Conservation (phyloP, 129 eudicot species). For the Flaveria robusta region DNA sequence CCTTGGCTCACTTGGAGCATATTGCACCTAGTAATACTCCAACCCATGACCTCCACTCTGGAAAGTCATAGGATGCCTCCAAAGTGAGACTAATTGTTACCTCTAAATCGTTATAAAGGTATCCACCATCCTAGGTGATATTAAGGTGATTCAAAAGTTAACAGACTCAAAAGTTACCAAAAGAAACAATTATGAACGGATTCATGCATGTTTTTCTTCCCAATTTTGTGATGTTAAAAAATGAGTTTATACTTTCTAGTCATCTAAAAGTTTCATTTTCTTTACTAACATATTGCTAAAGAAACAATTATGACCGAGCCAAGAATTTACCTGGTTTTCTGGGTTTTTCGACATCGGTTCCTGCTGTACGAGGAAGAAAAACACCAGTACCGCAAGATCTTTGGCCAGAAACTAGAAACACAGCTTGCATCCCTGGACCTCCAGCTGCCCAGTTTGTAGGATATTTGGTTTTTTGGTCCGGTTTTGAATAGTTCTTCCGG, state of each 20-base stretch:
- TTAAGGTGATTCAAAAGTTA: too few relatives aligned
- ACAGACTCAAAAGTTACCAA: too few relatives aligned
- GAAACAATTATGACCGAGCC: background rate
- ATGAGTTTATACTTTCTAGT: conserved; percentile 1
- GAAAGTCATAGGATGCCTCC: too few relatives aligned
- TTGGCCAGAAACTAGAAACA: conserved; percentile 54
- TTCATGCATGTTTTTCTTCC: too few relatives aligned
- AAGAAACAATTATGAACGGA: too few relatives aligned
- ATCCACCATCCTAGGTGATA: background rate
- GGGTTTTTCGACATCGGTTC: conserved; percentile 33
- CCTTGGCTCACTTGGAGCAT: too few relatives aligned
- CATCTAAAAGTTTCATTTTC: background rate
- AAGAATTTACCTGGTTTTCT: conserved; percentile 57
- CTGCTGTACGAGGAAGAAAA: conserved; percentile 66
- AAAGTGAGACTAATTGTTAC: too few relatives aligned
- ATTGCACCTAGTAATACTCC: too few relatives aligned
- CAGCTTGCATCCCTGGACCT: conserved; percentile 74
- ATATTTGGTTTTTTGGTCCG: conserved; percentile 39
- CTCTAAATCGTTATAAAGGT: too few relatives aligned
- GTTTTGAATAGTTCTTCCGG: conserved; percentile 34
- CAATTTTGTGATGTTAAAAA: too few relatives aligned
- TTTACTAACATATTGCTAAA: background rate
- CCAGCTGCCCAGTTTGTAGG: conserved; percentile 45
- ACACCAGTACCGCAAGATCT: conserved; percentile 79
- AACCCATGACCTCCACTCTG: too few relatives aligned